Evolutionary conservation across 805 yeast species (phyloP), one percentile per base, ranked within the genome.

Genomic region (Alloascoidea hylecoeti): DNA sequence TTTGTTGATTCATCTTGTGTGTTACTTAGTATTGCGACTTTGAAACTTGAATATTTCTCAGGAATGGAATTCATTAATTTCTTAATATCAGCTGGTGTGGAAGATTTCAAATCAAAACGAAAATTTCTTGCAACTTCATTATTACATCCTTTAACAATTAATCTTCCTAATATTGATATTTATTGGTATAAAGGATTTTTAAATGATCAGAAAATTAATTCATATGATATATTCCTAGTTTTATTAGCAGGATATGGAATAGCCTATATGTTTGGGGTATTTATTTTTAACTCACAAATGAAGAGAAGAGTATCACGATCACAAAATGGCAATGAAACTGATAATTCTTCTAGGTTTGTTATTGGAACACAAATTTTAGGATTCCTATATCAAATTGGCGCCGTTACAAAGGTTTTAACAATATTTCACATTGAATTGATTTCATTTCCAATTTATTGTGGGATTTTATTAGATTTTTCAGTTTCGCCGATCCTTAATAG

Each of bases 361-460:
- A 23, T 23, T 23, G n/a, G n/a, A 9, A 23, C 30, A 9, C 9
- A 23, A 9, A 23, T 23, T 9, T 23, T 9, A n/a, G 30, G 9
- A 9, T 9, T 9, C n/a, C 30, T 23, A 23, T 23, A 23, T 23
- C 52, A 49, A 36, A 41, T 45, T 16, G 53, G 51, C 34, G 56
- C 78, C 23, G 75, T 94, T 2, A 49, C 76, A 16, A 89, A 88
- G 52, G 94, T 89, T 12, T 72, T 83, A 41, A 48, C 70, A 9
- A 68, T 92, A 17, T 80, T 88, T 50, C 68, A 77, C 3, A 68
- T 84, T 36, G 98, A 92, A 52, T 66, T 86, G 37, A 66, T 81
- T n/a, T 62, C 78, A 4, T 89, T 92, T 60, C 98, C 98, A 1
- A 64, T 81, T 0, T 75, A 75, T 47, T 86, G 96, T 49, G 98